Percentiles rank a stretch among this genome's conserved stretches.
Evolutionary conservation across 2,329 filamentous ascomycete genomes (phyloP).

Genomic region (Colletotrichum tropicale): DNA sequence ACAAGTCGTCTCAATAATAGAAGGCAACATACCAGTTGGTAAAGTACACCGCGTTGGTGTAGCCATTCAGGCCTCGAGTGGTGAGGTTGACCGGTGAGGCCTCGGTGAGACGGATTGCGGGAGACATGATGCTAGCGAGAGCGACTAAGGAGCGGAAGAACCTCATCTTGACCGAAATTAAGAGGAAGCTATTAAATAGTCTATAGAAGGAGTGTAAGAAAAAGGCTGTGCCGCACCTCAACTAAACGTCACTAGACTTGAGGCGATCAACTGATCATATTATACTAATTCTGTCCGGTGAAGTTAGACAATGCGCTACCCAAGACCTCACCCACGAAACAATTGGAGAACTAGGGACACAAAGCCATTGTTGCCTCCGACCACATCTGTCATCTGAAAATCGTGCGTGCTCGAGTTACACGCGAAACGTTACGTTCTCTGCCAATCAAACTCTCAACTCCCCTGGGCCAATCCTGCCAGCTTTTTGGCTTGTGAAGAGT

Average conservation of each 20-base stretch:
- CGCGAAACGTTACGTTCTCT: background rate
- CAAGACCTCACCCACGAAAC: background rate
- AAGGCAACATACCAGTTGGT: conserved; percentile 48
- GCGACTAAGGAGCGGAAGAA: background rate
- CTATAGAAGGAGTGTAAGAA: background rate
- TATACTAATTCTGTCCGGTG: background rate
- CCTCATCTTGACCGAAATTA: background rate
- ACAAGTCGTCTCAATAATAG: background rate
- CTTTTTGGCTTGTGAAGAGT: background rate
- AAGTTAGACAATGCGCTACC: background rate
- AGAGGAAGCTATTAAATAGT: background rate
- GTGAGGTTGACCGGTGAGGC: background rate
- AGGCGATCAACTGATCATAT: conserved; percentile 13
- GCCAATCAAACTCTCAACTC: background rate
- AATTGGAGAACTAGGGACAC: background rate
- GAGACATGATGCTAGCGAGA: background rate
- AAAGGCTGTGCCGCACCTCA: background rate
- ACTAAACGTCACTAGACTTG: background rate
- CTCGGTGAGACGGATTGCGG: background rate
- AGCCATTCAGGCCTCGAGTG: conserved; percentile 21
- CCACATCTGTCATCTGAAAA: background rate
- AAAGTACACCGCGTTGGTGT: conserved; percentile 52
- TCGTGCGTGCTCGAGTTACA: background rate
- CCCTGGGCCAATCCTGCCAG: background rate
- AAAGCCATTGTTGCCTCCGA: background rate